Evolutionary conservation across 2,329 filamentous ascomycete species (phyloP).

Genomic region (Xylariaceae sp.): DNA sequence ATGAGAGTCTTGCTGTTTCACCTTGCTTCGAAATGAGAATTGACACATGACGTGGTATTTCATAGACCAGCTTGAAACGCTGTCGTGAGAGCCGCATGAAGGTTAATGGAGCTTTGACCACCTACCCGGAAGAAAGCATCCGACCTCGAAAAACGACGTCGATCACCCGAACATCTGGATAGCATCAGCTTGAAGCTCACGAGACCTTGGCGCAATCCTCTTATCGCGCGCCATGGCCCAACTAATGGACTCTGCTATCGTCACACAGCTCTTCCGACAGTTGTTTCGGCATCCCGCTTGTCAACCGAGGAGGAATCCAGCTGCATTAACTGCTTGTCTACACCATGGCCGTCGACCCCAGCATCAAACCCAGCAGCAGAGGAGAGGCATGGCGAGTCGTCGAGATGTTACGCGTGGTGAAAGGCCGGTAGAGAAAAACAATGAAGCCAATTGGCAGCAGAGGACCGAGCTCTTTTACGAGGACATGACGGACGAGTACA

Average conservation of each 20-base stretch:
- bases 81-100: no score
- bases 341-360: slow-evolving; percentile 34
- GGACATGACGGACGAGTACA: slow-evolving; percentile 78
- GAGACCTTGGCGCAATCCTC: slow-evolving; percentile 11
- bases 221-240: slow-evolving; percentile 18
- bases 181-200: slow-evolving; percentile 13
- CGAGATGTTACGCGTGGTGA: slow-evolving; percentile 24
- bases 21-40: no score
- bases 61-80: no score
- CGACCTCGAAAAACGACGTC: background rate
- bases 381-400: slow-evolving; percentile 30
- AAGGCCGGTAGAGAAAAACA: slow-evolving; percentile 29
- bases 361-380: slow-evolving; percentile 27
- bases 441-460: slow-evolving; percentile 82
- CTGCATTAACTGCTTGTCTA: slow-evolving; percentile 36
- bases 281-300: slow-evolving; percentile 75
- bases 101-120: background rate
- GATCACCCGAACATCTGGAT: slow-evolving; percentile 4
- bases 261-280: slow-evolving; percentile 78
- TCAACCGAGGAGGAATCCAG: slow-evolving; percentile 48
- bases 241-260: slow-evolving; percentile 76
- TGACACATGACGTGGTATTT: no score
- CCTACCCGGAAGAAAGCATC: background rate
- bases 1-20: no score
- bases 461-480: slow-evolving; percentile 70